Base-by-base conservation (phyloP, 2,329 filamentous ascomycete species). In the Xylaria sp. region DNA sequence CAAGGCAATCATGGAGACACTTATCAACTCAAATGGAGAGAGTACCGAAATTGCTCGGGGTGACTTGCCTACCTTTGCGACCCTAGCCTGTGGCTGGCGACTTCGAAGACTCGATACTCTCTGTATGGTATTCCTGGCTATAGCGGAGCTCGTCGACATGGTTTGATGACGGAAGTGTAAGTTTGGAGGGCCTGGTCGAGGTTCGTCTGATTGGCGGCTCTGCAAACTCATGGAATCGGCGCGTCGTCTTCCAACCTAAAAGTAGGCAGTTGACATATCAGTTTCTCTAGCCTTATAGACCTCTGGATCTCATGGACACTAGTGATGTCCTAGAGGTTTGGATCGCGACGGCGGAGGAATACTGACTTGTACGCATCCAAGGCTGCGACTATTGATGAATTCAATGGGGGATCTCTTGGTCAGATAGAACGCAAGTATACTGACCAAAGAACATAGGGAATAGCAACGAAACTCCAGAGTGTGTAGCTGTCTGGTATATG, bases 201-300 rank as follows among this genome's bases (percentile, higher is more conserved):
- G 67, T 75, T 48, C 58, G 68, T 39, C 61, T 68, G 34, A 71
- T 68, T 28, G 66, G 61, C 10, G 28, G 20, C 36, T 58, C 36
- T 63, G 74, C 61, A 72, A 69, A 52, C 75, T 76, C 79, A 84
- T 82, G 52, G 75, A 78, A 72, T 81, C 76, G 72, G 82, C 82
- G 60, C 83, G 82, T 72, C 80, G 78, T 73, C 80, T 80, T 46
- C 79, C 83, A 69, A 73, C 80, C 83, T 84, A 64, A 12, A 58
- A 41, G 15, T 34, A 20, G 20, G 12, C 4, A 4, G 20, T 36
- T 15, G n/a, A 30, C 50, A 36, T 20, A 30, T 34, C 50, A 55
- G 13, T 30, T 23, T 15, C 18, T n/a, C 23, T 30, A 36, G 30
- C 28, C 23, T 32, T 15, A 30, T 28, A 55, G n/a, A 36, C 32